A percentile compares a stretch with the other conserved stretches of the same genome.
Evolutionary conservation across 129 eudicot species (phyloP).

Genomic region (Flaveria linearis): DNA sequence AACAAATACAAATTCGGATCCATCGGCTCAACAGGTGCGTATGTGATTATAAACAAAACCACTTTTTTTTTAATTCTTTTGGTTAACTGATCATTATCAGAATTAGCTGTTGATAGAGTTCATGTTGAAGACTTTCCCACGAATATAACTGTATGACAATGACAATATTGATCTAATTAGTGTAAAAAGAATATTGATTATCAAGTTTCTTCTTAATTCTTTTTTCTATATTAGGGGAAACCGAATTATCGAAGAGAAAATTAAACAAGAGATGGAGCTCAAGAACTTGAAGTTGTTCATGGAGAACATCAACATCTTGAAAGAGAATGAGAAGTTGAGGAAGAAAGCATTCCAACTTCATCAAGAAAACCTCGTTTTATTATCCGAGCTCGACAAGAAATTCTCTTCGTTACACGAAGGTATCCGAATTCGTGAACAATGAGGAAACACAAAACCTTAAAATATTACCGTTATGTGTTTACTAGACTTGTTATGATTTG

Average conservation of each 20-base stretch:
- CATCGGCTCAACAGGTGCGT: slow-evolving; percentile 49
- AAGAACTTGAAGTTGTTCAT: slow-evolving; percentile 80
- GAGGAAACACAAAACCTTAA: neutral
- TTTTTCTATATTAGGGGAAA: slow-evolving; percentile 26
- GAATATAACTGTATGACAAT: too few relatives aligned
- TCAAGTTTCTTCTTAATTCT: neutral
- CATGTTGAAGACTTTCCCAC: too few relatives aligned
- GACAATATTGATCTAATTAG: too few relatives aligned
- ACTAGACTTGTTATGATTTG: neutral
- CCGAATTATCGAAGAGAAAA: slow-evolving; percentile 32
- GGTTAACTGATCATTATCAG: neutral
- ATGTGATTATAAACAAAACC: neutral
- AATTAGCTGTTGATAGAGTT: too few relatives aligned
- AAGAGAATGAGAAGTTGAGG: slow-evolving; percentile 67
- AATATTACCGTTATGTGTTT: neutral
- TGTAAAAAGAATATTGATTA: too few relatives aligned
- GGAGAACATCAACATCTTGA: slow-evolving; percentile 64
- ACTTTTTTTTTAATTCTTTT: neutral
- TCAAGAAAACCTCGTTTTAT: slow-evolving; percentile 59
- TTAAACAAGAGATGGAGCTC: slow-evolving; percentile 47
- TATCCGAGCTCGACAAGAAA: slow-evolving; percentile 49
- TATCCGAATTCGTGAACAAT: neutral
- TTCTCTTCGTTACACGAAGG: slow-evolving; percentile 4
- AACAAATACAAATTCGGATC: slow-evolving; percentile 31
- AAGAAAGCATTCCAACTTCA: slow-evolving; percentile 64